Conservation (phyloP, 345 rosid species). For the Rhizophora mangle region DNA sequence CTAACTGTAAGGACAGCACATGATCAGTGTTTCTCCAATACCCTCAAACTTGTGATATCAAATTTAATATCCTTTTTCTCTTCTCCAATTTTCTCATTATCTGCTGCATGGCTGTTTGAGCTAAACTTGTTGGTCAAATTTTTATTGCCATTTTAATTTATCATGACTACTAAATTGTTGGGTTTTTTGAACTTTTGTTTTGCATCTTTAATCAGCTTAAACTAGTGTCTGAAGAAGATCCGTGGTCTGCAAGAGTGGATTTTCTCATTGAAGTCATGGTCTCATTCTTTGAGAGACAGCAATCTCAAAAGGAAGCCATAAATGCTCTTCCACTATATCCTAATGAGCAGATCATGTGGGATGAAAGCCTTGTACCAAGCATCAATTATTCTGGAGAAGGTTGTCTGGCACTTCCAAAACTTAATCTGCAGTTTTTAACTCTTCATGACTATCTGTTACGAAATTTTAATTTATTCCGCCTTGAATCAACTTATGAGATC, state of each 20-base stretch:
- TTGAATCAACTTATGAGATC: slow-evolving; percentile 97
- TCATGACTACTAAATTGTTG: no score
- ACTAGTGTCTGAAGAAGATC: slow-evolving; percentile 73
- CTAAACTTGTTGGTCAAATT: no score
- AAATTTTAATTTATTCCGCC: slow-evolving; percentile 96
- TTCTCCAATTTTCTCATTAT: not conserved
- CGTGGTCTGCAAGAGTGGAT: slow-evolving; percentile 82
- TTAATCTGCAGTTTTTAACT: slow-evolving; percentile 89
- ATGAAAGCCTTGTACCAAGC: slow-evolving; percentile 97
- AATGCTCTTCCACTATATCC: slow-evolving; percentile 98
- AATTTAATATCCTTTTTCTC: not conserved
- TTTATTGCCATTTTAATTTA: no score
- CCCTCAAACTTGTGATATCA: no score
- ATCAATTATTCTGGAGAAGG: slow-evolving; percentile 99
- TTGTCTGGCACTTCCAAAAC: slow-evolving; percentile 97
- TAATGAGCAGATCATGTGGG: slow-evolving; percentile 99
- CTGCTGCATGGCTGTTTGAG: no score
- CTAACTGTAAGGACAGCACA: no score
- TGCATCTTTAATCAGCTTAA: slow-evolving; percentile 60
- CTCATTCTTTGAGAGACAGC: slow-evolving; percentile 87
- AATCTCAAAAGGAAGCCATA: slow-evolving; percentile 95
- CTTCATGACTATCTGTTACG: slow-evolving; percentile 95
- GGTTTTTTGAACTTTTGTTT: not conserved
- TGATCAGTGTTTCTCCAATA: no score
- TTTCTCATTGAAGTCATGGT: slow-evolving; percentile 92